Base-by-base conservation (phyloP, 768 basidiomycete genomes). In the Lactarius evosmus region DNA sequence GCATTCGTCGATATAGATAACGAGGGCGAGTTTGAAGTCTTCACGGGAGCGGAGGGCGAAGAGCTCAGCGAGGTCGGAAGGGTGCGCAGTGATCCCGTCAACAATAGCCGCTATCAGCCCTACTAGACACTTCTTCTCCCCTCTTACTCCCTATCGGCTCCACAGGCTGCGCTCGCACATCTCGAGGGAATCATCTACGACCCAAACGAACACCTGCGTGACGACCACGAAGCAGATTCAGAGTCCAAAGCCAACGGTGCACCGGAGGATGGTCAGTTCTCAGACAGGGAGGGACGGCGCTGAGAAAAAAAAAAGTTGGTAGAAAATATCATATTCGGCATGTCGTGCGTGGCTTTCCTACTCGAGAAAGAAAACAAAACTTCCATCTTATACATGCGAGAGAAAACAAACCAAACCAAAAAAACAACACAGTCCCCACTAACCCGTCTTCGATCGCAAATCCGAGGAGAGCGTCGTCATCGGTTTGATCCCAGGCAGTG, bases 31-130 rank as follows among this genome's bases (percentile, higher is more conserved):
- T 80, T 82, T 62, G 77, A 79, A 64, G 77, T 79, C 1, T 88
- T 91, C 72, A 80, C 76, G 25, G 88, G 86, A 30, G 80, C 81
- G 53, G 85, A 81, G 60, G 81, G 77, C 25, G 79, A 92, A 70
- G 90, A 94, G 75, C 82, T 94, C 68, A 90, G 86, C 74, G 87
- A 88, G 78, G 89, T 88, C 68, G 93, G 93, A 79, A 86, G 90
- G 88, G 91, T 93, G 87, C 90, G 93, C 89, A 91, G 87, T 75
- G 83, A 89, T 89, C 89, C 89, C 75, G 71, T 82, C 77, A 86
- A 86, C 79, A 76, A 87, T 80, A 82, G 76, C 73, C 89, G 93
- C 76, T 94, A 79, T 77, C 79, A 84, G 63, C 93, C 93, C 70
- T 95, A 95, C 85, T 95, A 89, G 89, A 83, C 75, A 70, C 70